Base-by-base conservation (phyloP, 2,329 filamentous ascomycete species). In the Neonectria neomacrospora region DNA sequence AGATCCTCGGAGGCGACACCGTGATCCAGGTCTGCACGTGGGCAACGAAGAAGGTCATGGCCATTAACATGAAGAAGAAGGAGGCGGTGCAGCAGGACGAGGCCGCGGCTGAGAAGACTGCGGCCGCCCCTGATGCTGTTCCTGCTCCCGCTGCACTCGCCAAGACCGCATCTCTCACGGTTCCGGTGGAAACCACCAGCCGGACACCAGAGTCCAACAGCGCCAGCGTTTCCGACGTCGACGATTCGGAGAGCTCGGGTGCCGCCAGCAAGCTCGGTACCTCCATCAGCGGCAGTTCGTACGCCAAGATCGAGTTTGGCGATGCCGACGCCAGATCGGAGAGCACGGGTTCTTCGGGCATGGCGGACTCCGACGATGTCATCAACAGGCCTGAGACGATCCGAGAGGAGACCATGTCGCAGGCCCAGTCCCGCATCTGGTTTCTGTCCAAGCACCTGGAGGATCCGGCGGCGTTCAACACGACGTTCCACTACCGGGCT, bases 1-100 rank as follows among this genome's bases (percentile, higher is more conserved):
- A 82, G 61, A 66, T 76, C 18, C 37, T 74, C 2, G 69, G 72
- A 1, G 79, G 78, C 8, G 59, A 62, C 12, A 62, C 53, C 5
- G 59, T 62, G 20, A 30, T 62, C 12, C 59, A 62, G 23, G 50
- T 64, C 11, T 61, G 56, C 16, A 64, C 52, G 3, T 64, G 56
- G 55, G 61, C 61, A 2, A 60, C 61, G 14, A 64, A 64, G 45
- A 63, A 63, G 41, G 47, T 61, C 9, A 45, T 61, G 47, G 62
- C 57, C 9, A 52, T 34, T 26, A 55, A 55, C n/a, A 64, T 62
- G 59, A 58, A 57, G 39, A 52, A 37, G 16, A 30, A 62, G 22
- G 59, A 62, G 18, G 45, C 23, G 4, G 45, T 26, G 3, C 37
- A 62, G 39, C 39, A 34, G 10, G 53, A 37, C 5, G 59, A 58